Evolutionary conservation across 2,329 filamentous ascomycete genomes (phyloP), one percentile per base, ranked within the genome.

Genomic region (Hortaea sp.): DNA sequence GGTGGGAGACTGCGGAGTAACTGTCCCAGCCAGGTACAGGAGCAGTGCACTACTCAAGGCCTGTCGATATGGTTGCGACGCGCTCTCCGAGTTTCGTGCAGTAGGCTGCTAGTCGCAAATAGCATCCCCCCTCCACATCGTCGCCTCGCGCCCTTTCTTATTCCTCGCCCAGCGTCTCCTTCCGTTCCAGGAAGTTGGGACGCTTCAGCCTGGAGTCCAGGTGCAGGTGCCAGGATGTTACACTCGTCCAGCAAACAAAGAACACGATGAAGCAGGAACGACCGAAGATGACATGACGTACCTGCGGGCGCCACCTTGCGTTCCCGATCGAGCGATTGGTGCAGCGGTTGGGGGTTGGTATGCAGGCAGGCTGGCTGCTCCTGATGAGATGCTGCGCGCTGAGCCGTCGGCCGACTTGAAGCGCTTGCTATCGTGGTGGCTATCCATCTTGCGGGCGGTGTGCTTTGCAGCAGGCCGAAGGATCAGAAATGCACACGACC

Each of bases 301-400:
- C 49, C 53, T 44, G 44, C 39, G 42, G 13, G 29, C 34, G 40
- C 38, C 41, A 41, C 45, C 29, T 43, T 53, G 51, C 49, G 50
- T 44, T 44, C 38, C 43, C 12, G 29, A 29, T 35, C 35, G 32
- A 41, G 42, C 29, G n/a, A 35, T 44, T 42, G 46, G 43, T 45
- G 43, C 46, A 42, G 46, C n/a, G 28, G 46, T 39, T 42, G 53
- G 57, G 44, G 58, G 57, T 47, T 57, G 55, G 54, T 58, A 61
- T 49, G 54, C 54, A 42, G 56, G 57, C 39, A 61, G 48, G 38
- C 48, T 55, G 55, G 42, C 51, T 53, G 40, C 55, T 53, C 20
- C 20, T 20, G 20, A 20, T 20, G 20, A 20, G 20, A 20, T 20
- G 20, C 20, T 20, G 9, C 31, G 10, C 20, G 45, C 42, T 6